Conservation (phyloP, 306 rosid genomes). For the Gastrolobium villosum region DNA sequence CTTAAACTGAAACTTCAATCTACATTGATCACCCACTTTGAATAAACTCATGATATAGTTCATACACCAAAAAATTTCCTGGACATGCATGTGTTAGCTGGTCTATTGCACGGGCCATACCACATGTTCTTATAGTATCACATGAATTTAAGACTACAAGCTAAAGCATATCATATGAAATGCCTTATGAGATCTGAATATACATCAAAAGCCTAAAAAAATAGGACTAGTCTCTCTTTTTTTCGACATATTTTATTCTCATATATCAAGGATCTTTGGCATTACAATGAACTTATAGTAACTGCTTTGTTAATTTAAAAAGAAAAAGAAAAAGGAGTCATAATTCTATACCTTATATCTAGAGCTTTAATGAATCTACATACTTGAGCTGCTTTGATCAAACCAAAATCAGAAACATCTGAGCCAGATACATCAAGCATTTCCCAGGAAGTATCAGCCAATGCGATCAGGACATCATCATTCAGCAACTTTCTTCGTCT, state of each 20-base stretch:
- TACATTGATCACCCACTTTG: conserved; percentile 2
- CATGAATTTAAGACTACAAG: conserved; percentile 28
- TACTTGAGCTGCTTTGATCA: conserved; percentile 68
- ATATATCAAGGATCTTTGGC: conserved; percentile 5
- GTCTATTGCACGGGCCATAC: conserved; percentile 5
- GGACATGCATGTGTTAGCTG: neutral
- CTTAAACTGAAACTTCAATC: conserved; percentile 19
- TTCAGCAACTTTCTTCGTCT: conserved; percentile 78
- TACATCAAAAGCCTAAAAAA: conserved; percentile 6
- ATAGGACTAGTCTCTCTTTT: neutral
- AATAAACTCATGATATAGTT: conserved; percentile 3
- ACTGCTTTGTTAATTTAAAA: neutral
- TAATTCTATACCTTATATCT: conserved; percentile 76
- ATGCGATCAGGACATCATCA: conserved; percentile 75
- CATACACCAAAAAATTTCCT: neutral
- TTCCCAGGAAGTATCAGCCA: conserved; percentile 86
- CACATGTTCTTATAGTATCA: conserved; percentile 24
- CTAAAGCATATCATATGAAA: conserved; percentile 17
- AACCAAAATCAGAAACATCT: conserved; percentile 85
- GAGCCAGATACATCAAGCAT: conserved; percentile 86
- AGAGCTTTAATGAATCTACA: conserved; percentile 76
- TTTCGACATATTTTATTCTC: neutral
- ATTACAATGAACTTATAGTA: conserved; percentile 20
- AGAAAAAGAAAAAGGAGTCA: neutral
- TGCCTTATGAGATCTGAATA: neutral